Base-by-base conservation (phyloP, 2,329 filamentous ascomycete species). In the Pseudopithomyces chartarum region DNA sequence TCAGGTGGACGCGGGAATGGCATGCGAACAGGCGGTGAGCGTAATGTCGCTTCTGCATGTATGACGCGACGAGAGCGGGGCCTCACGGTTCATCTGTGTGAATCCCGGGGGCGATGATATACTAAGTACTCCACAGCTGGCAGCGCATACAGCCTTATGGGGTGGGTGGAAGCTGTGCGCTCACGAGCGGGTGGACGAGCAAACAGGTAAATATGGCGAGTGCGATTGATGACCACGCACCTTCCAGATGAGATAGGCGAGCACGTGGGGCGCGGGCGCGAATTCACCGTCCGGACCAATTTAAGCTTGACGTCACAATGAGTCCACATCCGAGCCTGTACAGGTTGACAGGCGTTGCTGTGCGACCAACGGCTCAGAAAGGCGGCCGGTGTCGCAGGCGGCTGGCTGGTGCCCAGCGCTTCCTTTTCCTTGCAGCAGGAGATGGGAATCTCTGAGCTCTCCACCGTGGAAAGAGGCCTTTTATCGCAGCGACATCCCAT, bases 21-120 rank as follows among this genome's bases (percentile, higher is more conserved):
- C 8, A 29, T 22, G 34, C 47, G n/a, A 43, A 43, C 33, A 34
- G 38, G 48, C 48, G 48, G 48, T 43, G 48, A 51, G 38, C 17
- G 7, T 22, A 39, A 26, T 39, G 46, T n/a, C 33, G 46, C 46
- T 38, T 39, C 33, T 48, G 32, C 46, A 26, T 23, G n/a, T 6
- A 47, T 47, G 44, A 32, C 22, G 33, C 45, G 1, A 13, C 26
- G 17, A 47, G 44, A 26, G 45, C 33, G 34, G 34, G 32, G 19
- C 46, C 20, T 22, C 32, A 23, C 20, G 34, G 12, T n/a, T 12
- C 34, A 38, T 17, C 12, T 4, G 2, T 17, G 20, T 4, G 2
- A 6, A 40, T 19, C 17, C 11, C n/a, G 46, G 46, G 46, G 33
- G 17, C 13, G 19, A 38, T 26, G 22, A 13, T 38, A 38, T n/a